These are phyloP conservation scores for Backusella australiensis DNA, from an alignment of 192 early-diverging fungal species.

Conservation along the genomic window DNA sequence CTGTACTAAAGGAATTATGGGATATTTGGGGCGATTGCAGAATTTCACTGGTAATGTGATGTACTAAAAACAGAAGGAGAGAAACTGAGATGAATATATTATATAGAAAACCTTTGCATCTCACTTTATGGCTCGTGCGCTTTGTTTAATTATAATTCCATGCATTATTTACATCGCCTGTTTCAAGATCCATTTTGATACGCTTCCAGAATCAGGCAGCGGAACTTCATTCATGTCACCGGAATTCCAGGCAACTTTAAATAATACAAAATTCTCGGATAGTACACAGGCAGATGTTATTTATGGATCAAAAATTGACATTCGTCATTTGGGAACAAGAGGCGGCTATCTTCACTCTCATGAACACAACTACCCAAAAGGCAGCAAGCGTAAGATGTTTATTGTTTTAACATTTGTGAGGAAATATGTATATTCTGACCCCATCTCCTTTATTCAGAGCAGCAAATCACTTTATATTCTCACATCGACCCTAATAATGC, in stretches of 20 bases:
- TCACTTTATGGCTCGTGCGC: constrained; percentile 84
- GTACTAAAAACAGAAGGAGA: background rate
- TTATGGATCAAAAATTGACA: constrained; percentile 63
- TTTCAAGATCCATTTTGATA: constrained; percentile 90
- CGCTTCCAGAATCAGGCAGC: constrained; percentile 76
- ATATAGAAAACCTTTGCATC: constrained; percentile 26
- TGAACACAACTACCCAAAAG: constrained; percentile 64
- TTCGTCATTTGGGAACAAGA: constrained; percentile 71
- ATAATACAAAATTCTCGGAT: background rate
- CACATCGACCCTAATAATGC: constrained; percentile 87
- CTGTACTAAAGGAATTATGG: constrained; percentile 87
- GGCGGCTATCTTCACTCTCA: constrained; percentile 88
- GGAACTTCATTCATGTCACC: constrained; percentile 96
- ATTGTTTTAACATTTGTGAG: background rate
- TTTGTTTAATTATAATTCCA: constrained; percentile 86
- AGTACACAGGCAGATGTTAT: constrained; percentile 56
- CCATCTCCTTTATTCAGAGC: constrained; percentile 39
- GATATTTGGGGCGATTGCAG: constrained; percentile 71
- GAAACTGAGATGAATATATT: background rate
- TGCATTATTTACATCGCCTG: constrained; percentile 77
- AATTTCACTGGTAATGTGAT: constrained; percentile 30
- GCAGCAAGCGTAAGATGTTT: constrained; percentile 66
- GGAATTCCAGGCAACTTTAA: constrained; percentile 84
- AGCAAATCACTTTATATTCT: constrained; percentile 82
- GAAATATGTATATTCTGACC: background rate